phyloP scores from a whole-genome alignment of 2,329 filamentous ascomycete species.

The Fusarium nisikadoi region DNA sequence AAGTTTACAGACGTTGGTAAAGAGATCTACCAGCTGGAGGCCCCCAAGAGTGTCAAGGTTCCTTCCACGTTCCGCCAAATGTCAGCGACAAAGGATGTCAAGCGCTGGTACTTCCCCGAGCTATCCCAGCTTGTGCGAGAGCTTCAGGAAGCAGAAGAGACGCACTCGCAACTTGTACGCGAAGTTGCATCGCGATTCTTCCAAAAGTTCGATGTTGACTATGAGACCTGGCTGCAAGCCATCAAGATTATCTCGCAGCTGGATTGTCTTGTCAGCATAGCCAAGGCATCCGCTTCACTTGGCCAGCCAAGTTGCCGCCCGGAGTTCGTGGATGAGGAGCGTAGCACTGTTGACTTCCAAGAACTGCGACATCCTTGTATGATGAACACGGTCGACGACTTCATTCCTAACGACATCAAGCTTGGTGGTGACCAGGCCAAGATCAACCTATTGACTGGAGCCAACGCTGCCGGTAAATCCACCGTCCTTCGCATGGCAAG shows the following conservation, averaged over 20 bases:
- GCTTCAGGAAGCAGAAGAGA: conserved; percentile 94
- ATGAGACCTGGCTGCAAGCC: conserved; percentile 86
- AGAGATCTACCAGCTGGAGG: conserved; percentile 95
- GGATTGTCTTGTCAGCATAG: conserved; percentile 93
- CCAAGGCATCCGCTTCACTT: conserved; percentile 84
- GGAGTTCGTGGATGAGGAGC: conserved; percentile 83
- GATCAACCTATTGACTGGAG: conserved; percentile 91
- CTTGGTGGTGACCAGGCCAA: conserved; percentile 85
- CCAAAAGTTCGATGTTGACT: conserved; percentile 87
- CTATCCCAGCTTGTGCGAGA: conserved; percentile 84
- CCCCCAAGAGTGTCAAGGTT: conserved; percentile 85
- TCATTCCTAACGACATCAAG: conserved; percentile 94
- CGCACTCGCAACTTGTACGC: conserved; percentile 88
- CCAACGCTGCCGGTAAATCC: conserved; percentile 97
- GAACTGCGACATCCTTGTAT: conserved; percentile 97
- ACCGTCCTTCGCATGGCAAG: conserved; percentile 92
- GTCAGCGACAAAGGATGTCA: conserved; percentile 90
- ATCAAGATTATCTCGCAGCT: conserved; percentile 91
- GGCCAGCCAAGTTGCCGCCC: conserved; percentile 91
- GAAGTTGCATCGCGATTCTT: conserved; percentile 88
- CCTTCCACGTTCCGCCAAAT: conserved; percentile 94
- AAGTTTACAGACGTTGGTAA: conserved; percentile 90
- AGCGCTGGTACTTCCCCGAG: conserved; percentile 92
- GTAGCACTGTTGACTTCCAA: conserved; percentile 89
- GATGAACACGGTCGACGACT: conserved; percentile 86